These are phyloP conservation scores for Lactarius hatsudake DNA, from an alignment of 768 basidiomycete genomes.

Conservation along the genomic window DNA sequence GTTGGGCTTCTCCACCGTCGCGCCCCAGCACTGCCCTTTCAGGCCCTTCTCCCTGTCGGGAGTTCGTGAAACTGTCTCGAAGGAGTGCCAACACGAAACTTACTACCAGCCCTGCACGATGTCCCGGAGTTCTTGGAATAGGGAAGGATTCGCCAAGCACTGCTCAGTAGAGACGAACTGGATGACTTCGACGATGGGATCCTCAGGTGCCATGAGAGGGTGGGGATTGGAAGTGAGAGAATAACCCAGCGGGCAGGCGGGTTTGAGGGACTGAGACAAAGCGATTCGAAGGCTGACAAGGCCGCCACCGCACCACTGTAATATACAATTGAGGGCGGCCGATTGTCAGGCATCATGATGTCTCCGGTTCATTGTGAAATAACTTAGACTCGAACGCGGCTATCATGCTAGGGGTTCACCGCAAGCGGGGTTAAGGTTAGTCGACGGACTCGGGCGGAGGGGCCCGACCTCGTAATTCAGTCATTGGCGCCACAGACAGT, in stretches of 20 bases:
- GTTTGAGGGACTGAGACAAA: not conserved
- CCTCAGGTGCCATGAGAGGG: not conserved
- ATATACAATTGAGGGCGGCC: not conserved
- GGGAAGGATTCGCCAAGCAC: constrained; percentile 2
- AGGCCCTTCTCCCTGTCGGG: constrained; percentile 9
- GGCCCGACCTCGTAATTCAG: too few species aligned
- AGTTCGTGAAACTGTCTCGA: not conserved
- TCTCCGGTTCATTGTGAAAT: not conserved
- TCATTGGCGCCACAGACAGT: too few species aligned
- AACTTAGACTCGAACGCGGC: too few species aligned
- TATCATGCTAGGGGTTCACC: too few species aligned
- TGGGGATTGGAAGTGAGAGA: not conserved
- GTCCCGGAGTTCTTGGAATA: constrained; percentile 4
- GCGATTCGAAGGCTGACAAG: not conserved
- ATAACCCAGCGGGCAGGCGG: not conserved
- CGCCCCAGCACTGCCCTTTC: constrained; percentile 16
- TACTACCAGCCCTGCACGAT: constrained; percentile 13
- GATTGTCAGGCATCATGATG: not conserved
- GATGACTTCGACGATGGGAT: constrained; percentile 6
- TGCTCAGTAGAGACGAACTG: not conserved
- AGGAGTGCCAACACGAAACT: not conserved
- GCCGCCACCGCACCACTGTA: not conserved
- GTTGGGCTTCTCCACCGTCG: not conserved
- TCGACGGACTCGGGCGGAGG: too few species aligned
- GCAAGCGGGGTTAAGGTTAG: too few species aligned